These are phyloP conservation scores for Epichloe uncinata DNA, from an alignment of 2,329 filamentous ascomycete species.

Conservation along the genomic window DNA sequence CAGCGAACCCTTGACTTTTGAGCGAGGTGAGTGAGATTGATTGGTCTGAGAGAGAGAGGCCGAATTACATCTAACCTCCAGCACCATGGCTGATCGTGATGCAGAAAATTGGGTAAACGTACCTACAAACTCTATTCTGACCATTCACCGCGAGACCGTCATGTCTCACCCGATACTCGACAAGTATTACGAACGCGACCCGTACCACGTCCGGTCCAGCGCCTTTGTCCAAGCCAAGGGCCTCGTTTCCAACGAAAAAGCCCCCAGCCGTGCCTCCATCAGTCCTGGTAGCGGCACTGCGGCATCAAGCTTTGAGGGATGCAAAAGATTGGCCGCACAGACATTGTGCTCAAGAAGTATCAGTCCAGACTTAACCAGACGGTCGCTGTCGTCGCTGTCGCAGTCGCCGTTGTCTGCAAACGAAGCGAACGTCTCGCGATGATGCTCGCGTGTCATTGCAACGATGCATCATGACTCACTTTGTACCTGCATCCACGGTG, in stretches of 20 bases:
- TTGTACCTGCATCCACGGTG: neutral
- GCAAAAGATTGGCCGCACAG: conserved; percentile 18
- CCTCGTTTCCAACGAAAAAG: conserved; percentile 56
- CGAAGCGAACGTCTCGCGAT: conserved; percentile 5
- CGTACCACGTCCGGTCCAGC: conserved; percentile 70
- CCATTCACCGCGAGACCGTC: conserved; percentile 93
- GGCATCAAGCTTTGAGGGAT: conserved; percentile 17
- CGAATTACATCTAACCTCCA: too few species aligned
- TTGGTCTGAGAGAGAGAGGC: neutral
- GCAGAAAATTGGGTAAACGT: conserved; percentile 97
- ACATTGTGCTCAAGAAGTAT: conserved; percentile 20
- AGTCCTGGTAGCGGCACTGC: conserved; percentile 17
- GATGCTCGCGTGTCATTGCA: neutral
- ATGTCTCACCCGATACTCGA: conserved; percentile 95
- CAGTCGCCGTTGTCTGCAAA: conserved; percentile 8
- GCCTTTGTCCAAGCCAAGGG: conserved; percentile 85
- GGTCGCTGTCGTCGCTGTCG: conserved; percentile 13
- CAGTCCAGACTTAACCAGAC: conserved; percentile 23
- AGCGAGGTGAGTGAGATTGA: conserved; percentile 60
- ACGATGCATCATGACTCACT: neutral
- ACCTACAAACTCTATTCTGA: conserved; percentile 89
- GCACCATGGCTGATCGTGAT: neutral
- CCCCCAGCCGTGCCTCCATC: conserved; percentile 17
- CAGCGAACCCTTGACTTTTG: conserved; percentile 91
- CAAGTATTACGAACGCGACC: conserved; percentile 75